Conservation (phyloP, 2,329 filamentous ascomycete genomes). For the Stagonosporopsis tanaceti region DNA sequence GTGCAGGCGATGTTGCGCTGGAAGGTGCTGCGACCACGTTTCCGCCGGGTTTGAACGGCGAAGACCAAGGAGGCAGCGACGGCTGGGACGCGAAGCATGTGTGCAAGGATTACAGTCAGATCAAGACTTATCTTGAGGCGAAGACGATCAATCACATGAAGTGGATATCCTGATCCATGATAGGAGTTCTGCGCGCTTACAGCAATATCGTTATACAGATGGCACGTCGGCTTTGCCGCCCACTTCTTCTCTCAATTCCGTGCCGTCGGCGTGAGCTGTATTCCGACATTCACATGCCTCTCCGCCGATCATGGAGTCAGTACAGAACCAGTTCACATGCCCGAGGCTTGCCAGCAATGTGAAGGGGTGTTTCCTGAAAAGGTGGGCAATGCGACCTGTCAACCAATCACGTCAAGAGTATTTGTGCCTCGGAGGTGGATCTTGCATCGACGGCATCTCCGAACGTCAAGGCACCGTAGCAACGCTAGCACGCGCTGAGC, state of each 20-base stretch:
- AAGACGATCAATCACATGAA: conserved; percentile 39
- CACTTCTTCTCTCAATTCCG: neutral
- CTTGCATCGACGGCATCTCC: conserved; percentile 17
- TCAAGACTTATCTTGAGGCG: conserved; percentile 41
- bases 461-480: conserved; percentile 9
- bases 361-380: neutral
- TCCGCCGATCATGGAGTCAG: neutral
- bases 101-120: conserved; percentile 43
- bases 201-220: neutral
- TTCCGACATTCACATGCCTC: neutral
- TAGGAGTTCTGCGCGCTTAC: neutral
- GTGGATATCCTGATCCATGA: conserved; percentile 34
- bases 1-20: conserved; percentile 43
- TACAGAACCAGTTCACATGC: neutral
- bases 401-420: conserved; percentile 8
- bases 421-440: conserved; percentile 8
- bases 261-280: neutral
- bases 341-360: conserved; percentile 9
- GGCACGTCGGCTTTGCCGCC: neutral
- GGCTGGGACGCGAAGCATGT: conserved; percentile 47
- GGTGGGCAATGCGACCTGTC: neutral
- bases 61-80: conserved; percentile 44
- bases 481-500: conserved; percentile 10
- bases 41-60: conserved; percentile 31
- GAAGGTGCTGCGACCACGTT: conserved; percentile 46